Base-by-base conservation (phyloP, 164 flowering plant genomes). In the Chimonanthus praecox region DNA sequence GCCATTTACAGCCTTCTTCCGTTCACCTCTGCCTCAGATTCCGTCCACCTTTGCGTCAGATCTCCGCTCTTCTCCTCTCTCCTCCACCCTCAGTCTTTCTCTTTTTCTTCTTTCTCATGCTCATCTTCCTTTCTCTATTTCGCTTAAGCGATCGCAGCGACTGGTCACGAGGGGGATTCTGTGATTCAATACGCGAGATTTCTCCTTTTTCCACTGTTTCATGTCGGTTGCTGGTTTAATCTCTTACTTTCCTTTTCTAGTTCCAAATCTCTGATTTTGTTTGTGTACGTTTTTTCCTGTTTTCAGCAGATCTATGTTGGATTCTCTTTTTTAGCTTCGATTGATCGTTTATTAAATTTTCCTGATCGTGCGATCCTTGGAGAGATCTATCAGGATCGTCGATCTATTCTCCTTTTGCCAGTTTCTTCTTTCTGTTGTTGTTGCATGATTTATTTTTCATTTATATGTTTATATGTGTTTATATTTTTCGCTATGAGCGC, bases 401-500 rank as follows among this genome's bases (percentile, higher is more conserved):
- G 60, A 54, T 54, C 11, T 43, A 70, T 64, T 77, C 44, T 44
- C 1, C 21, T 21, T 2, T 10, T 46, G 61, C 60, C 33, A 16
- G 50, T 72, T 72, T 62, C 7, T 33, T 68, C 68, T 65, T 65
- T 65, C 44, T 65, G 4, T 16, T 8, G 13, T 16, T 63, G 16
- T 63, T 63, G 9, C 66, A 33, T 44, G 60, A 60, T 58, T 33
- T 58, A 49, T 70, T 72, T 47, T 71, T 58, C 11, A 1, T 71
- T 71, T 64, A 47, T 68, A 45, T 64, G 15, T 67, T 43, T 33
- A 8, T 50, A 61, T 58, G 21, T 11, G 51, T 77, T 15, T 45
- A 20, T 69, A 48, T 33, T 74, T 61, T 61, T 72, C 49, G 54
- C 43, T 75, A 8, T 49, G 61, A 70, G 73, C 72, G 67, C 67